Conservation (phyloP, 495 filamentous ascomycete species). For the Talaromyces trachyspermus region DNA sequence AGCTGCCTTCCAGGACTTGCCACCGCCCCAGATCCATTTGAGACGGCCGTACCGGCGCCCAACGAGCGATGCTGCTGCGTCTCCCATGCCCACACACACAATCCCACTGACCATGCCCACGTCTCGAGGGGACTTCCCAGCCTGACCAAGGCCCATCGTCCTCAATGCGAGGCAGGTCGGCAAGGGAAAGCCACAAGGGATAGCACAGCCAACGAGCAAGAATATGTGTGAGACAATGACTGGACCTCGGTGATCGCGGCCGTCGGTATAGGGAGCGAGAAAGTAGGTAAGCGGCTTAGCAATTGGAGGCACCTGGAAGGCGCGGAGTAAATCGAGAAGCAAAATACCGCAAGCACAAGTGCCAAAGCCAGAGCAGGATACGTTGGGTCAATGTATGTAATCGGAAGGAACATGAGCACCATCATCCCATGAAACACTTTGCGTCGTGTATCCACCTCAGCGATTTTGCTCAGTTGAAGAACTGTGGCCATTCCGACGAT, state of each 20-base stretch:
- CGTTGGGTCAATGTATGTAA: conserved; percentile 74
- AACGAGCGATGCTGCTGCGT: conserved; percentile 88
- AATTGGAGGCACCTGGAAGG: conserved; percentile 82
- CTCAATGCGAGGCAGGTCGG: conserved; percentile 50
- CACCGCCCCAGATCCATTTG: conserved; percentile 96
- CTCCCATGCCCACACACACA: conserved; percentile 89
- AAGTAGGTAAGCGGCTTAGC: conserved; percentile 76
- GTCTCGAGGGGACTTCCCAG: conserved; percentile 69
- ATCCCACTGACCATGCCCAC: conserved; percentile 85
- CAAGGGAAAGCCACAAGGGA: conserved; percentile 87
- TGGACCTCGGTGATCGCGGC: conserved; percentile 82
- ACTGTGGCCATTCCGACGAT: conserved; percentile 64
- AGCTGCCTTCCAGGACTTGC: conserved; percentile 91
- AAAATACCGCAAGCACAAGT: conserved; percentile 75
- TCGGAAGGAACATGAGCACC: conserved; percentile 87
- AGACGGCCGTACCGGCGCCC: conserved; percentile 77
- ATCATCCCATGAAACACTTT: conserved; percentile 99
- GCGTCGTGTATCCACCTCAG: conserved; percentile 90
- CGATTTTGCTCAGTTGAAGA: conserved; percentile 58
- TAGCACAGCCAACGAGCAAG: conserved; percentile 89
- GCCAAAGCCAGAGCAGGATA: conserved; percentile 72
- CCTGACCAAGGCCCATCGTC: conserved; percentile 46
- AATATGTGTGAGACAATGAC: conserved; percentile 97
- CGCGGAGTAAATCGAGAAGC: conserved; percentile 79
- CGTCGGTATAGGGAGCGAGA: conserved; percentile 89